Evolutionary conservation across 352 stramenopile genomes (phyloP), one percentile per base, ranked within the genome.

Genomic region (Aphanomyces euteiches): DNA sequence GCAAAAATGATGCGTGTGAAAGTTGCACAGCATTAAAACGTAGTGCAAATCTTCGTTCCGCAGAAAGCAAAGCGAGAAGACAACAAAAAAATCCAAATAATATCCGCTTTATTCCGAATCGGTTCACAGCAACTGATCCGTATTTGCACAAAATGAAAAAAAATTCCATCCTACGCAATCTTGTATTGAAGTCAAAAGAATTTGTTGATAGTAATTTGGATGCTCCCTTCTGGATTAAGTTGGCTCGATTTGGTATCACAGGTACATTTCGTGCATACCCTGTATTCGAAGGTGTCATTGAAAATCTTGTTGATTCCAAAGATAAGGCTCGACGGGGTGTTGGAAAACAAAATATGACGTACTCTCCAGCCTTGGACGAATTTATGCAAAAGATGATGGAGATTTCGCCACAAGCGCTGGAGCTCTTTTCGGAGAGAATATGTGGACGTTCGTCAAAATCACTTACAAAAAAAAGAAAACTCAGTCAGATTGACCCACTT

Each of bases 331-430:
- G 81, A 2, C 84, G 86, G 48, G 86, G 86, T 17, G 86, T 91
- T 10, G 86, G 86, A 34, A 93, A 91, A 73, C 86, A 93, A 50
- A 93, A 93, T 66, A 93, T 92, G 86, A 79, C 88, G 73, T 93
- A 93, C 70, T 79, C 86, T 0, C 76, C 74, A 61, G 72, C 82
- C 7, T 67, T 93, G 65, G 86, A 93, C 60, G 82, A 82, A 8
- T 93, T 93, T 43, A 88, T 93, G 82, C 77, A 80, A 43, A 73
- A 73, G 12, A 75, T 93, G 37, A 72, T 83, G 1, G 71, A 78
- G n/a, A 72, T 89, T 47, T 92, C 86, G 0, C 82, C 85, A 57
- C 80, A 89, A 15, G 84, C 84, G 7, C 91, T 92, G 19, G 86
- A 93, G 59, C 67, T 91, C n/a, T 93, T 93, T 61, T 74, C 84